Base-by-base conservation (phyloP, 768 basidiomycete genomes). In the Tephrocybe sp. region DNA sequence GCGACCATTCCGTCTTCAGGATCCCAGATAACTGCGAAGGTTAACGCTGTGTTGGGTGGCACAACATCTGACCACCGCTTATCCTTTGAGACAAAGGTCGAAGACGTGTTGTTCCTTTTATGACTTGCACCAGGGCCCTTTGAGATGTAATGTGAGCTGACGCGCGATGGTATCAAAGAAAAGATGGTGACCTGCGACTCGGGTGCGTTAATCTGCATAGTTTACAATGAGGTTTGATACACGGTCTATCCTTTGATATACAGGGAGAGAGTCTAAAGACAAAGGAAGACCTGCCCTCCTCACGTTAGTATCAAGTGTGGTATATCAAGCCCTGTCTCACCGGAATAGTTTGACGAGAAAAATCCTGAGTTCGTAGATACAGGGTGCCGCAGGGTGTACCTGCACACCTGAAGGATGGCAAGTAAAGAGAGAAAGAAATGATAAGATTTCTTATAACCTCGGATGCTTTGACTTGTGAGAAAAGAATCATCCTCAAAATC, bases 11-110 rank as follows among this genome's bases (percentile, higher is more conserved):
- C 82, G 5, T 80, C 75, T 1, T 76, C 73, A 1, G 77, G 75
- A 50, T 82, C 80, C 77, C 77, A 84, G 25, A 83, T 61, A 5
- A 80, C 79, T 3, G 78, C 82, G 55, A 84, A 84, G 2, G 75
- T 79, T 52, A 83, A 65, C 2, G 74, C 80, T 22, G 76, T 66
- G 46, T 78, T 75, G 4, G 82, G 79, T 15, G 80, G 79, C 5
- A 80, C 68, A 39, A 82, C 64, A 23, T 81, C 75, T 12, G 81
- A 82, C 82, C 80, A 83, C 29, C 78, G 74, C 10, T 68, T 56
- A 18, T 61, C 60, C 6, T 36, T 30, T 7, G 50, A 45, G 18
- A 30, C 18, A 21, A 49, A 33, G n/a, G 39, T 37, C 9, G 47
- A 49, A 9, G 39, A 13, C 10, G 41, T 42, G 21, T n/a, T 22